Conservation (phyloP, 805 yeast genomes). For the Millerago galiae region DNA sequence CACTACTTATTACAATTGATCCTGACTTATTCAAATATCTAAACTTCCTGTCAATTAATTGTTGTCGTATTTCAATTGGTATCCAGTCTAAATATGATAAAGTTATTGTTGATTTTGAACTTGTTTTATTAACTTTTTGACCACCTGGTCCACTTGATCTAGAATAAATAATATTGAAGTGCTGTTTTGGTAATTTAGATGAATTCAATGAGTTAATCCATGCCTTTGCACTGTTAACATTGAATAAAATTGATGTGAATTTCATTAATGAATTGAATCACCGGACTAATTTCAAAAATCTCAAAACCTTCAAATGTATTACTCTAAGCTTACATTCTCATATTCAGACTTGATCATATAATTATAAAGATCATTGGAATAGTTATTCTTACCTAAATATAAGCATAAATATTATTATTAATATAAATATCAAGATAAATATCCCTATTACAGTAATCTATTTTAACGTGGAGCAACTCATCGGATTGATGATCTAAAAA, state of each 20-base stretch:
- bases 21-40: conserved; percentile 46
- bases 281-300: too few relatives aligned
- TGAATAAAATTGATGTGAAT: neutral
- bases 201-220: conserved; percentile 35
- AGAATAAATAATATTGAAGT: conserved; percentile 41
- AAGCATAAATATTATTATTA: too few relatives aligned
- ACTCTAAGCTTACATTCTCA: too few relatives aligned
- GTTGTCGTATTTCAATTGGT: conserved; percentile 43
- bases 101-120: conserved; percentile 58
- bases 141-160: conserved; percentile 86
- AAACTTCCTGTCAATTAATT: conserved; percentile 32
- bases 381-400: too few relatives aligned
- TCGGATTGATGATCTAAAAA: neutral
- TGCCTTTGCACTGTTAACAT: neutral
- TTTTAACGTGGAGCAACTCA: too few relatives aligned
- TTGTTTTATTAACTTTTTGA: conserved; percentile 71
- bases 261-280: neutral
- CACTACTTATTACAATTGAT: conserved; percentile 57
- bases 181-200: neutral
- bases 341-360: neutral
- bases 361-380: neutral
- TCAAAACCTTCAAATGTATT: too few relatives aligned
- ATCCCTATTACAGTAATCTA: too few relatives aligned
- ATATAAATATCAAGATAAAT: too few relatives aligned
- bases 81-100: conserved; percentile 53